phyloP scores from a whole-genome alignment of 1,284 basidiomycete genomes.

The Trichosporon faecale region DNA sequence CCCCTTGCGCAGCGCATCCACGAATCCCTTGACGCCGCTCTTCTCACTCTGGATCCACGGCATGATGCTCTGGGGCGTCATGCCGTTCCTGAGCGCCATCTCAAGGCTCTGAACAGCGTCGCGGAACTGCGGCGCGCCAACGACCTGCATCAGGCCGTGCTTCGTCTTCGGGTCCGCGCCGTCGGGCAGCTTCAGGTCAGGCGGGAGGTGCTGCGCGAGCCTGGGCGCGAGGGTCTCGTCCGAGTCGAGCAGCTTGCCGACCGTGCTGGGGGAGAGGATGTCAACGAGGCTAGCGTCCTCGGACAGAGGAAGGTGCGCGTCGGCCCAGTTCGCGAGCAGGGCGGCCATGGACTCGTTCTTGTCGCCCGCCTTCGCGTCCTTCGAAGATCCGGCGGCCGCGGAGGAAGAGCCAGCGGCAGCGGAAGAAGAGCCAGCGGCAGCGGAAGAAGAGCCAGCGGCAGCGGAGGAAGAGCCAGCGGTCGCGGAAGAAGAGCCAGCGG shows the following conservation, averaged over 20 bases:
- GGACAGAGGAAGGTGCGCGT: conserved; percentile 26
- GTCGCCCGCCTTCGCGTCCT: not conserved
- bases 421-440: conserved; percentile 14
- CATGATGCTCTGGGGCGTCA: conserved; percentile 46
- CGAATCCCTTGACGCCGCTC: conserved; percentile 10
- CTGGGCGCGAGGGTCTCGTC: conserved; percentile 34
- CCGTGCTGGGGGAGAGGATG: conserved; percentile 42
- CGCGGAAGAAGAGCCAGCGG: conserved; percentile 14
- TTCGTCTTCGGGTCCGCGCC: conserved; percentile 22
- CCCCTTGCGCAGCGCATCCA: conserved; percentile 34
- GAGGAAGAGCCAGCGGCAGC: conserved; percentile 13
- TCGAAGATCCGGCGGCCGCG: conserved; percentile 7
- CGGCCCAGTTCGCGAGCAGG: conserved; percentile 41
- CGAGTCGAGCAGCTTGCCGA: conserved; percentile 34
- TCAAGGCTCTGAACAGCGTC: conserved; percentile 49
- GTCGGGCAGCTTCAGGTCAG: conserved; percentile 31
- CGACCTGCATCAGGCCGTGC: conserved; percentile 41
- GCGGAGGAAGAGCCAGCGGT: conserved; percentile 12
- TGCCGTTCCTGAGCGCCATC: conserved; percentile 47
- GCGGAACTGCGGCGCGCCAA: conserved; percentile 47
- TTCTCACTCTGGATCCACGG: conserved; percentile 29
- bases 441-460: conserved; percentile 14
- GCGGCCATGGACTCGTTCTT: conserved; percentile 38
- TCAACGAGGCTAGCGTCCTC: conserved; percentile 43
- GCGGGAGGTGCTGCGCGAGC: conserved; percentile 42